Evolutionary conservation across 331 rosid species (phyloP).

Genomic region (Malus hybrid): DNA sequence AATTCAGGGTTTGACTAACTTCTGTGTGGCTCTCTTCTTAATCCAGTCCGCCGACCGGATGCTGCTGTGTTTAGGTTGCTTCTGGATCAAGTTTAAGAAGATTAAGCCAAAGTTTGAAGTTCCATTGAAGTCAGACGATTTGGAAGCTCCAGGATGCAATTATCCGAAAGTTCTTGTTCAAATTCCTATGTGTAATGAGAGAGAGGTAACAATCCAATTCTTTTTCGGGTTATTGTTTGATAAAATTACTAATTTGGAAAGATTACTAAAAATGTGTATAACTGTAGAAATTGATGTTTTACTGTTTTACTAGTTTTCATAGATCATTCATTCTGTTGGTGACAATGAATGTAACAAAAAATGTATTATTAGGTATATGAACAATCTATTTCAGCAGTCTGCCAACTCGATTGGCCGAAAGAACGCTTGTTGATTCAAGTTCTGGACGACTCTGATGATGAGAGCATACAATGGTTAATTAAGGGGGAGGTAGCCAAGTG

Average conservation of each 20-base stretch:
- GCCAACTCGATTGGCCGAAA: slow-evolving; percentile 14
- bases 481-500: slow-evolving; percentile 22
- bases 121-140: background rate
- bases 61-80: slow-evolving; percentile 17
- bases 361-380: slow-evolving; percentile 6
- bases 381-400: slow-evolving; percentile 16
- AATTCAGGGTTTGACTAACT: slow-evolving; percentile 16
- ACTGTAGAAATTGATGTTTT: background rate
- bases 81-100: slow-evolving; percentile 17
- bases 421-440: slow-evolving; percentile 10
- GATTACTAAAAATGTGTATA: background rate
- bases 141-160: slow-evolving; percentile 23
- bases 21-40: slow-evolving; percentile 16
- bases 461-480: slow-evolving; percentile 9
- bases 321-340: background rate
- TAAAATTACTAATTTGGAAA: background rate
- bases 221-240: background rate
- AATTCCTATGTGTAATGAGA: slow-evolving; percentile 39
- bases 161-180: slow-evolving; percentile 43
- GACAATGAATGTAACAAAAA: background rate
- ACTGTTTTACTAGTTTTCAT: background rate
- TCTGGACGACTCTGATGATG: slow-evolving; percentile 14
- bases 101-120: slow-evolving; percentile 8
- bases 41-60: slow-evolving; percentile 16
- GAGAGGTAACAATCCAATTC: slow-evolving; percentile 29